Evolutionary conservation across 2,329 filamentous ascomycete genomes (phyloP), one percentile per base, ranked within the genome.

Genomic region (Aureobasidium sp.): DNA sequence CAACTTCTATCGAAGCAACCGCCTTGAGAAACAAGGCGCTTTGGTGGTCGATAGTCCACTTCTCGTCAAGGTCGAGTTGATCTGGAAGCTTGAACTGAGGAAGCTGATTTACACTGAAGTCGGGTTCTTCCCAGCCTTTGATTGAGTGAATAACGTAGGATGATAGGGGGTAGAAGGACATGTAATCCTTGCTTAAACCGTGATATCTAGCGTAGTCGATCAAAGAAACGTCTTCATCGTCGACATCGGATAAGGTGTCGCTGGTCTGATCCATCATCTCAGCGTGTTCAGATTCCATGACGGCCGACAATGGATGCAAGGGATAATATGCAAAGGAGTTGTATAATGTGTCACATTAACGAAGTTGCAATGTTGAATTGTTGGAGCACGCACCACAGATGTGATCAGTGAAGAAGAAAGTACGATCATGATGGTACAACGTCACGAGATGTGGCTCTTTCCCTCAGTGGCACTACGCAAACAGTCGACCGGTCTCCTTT

Each of bases 191-290:
- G 33, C 73, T 74, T 23, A 80, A 69, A 3, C 73, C 73, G 61
- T 79, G 68, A 51, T 73, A 75, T 25, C 77, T 74, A 21, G 79
- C 78, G 63, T 80, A 81, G 19, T 79, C 74, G 8, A 80, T 67
- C 7, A 76, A 64, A 21, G 73, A 73, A 17, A 69, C 69, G n/a
- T 74, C 72, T 23, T 64, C 62, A 8, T 68, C 64, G 19, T 51
- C 45, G 6, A 40, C 57, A 25, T 45, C 27, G 9, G 38, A 42
- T 4, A 13, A 25, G 13, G 19, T 37, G 11, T 33, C 27, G n/a
- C 37, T 55, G 8, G 29, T n/a, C 1, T 33, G n/a, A 9, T 17
- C 21, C 40, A 19, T 37, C 9, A 3, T 19, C 2, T 27, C 4
- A 19, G 15, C 13, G 19, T 19, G 10, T 2, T 46, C 31, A 10